Evolutionary conservation across 2,329 filamentous ascomycete genomes (phyloP).

Genomic region (Cercospora citrullina): DNA sequence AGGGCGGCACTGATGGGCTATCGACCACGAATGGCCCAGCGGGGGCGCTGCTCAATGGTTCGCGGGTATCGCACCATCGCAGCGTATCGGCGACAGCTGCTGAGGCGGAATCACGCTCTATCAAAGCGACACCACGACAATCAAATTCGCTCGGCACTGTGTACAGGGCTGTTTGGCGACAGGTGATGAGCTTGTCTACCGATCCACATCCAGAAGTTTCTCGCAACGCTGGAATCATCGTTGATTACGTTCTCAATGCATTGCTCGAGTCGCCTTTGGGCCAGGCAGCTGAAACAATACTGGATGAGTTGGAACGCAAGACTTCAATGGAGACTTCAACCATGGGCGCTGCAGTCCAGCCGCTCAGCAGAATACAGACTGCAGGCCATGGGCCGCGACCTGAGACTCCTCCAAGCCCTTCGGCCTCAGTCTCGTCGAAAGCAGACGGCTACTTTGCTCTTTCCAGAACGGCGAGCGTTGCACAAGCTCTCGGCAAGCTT

Average conservation of each 20-base stretch:
- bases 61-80: conserved; percentile 23
- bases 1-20: conserved; percentile 9
- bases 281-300: conserved; percentile 65
- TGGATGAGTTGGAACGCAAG: conserved; percentile 61
- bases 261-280: conserved; percentile 77
- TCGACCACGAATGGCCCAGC: conserved; percentile 11
- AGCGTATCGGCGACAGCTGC: conserved; percentile 24
- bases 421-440: conserved; percentile 48
- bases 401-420: conserved; percentile 44
- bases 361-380: conserved; percentile 40
- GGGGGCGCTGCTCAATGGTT: conserved; percentile 16
- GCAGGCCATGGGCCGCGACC: conserved; percentile 50
- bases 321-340: conserved; percentile 33
- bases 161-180: conserved; percentile 92
- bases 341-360: conserved; percentile 23
- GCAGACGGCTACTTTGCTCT: conserved; percentile 64
- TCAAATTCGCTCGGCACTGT: conserved; percentile 75
- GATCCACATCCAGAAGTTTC: conserved; percentile 95
- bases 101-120: conserved; percentile 3
- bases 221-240: conserved; percentile 76
- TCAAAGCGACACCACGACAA: conserved; percentile 47
- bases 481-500: conserved; percentile 63
- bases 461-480: conserved; percentile 64
- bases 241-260: conserved; percentile 79
- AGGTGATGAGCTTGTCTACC: conserved; percentile 83